Percentiles rank a stretch among this genome's conserved stretches.
Evolutionary conservation across 352 stramenopile species (phyloP).

Genomic region (Phytophthora cryptogea): DNA sequence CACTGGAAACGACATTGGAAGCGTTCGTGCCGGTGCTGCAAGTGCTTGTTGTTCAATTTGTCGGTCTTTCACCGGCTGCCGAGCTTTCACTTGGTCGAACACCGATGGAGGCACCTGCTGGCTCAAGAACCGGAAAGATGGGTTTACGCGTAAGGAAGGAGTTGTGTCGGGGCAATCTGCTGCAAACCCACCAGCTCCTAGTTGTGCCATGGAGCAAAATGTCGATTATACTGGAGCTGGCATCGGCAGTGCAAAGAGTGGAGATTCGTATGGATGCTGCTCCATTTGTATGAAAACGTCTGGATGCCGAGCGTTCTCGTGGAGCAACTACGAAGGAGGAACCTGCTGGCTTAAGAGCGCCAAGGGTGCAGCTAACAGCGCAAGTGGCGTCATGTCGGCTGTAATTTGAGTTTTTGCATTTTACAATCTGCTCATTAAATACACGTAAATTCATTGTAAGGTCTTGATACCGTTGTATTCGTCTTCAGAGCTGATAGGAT

Average conservation of each 20-base stretch:
- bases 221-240: constrained; percentile 30
- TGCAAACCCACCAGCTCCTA: constrained; percentile 24
- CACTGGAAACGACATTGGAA: constrained; percentile 38
- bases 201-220: constrained; percentile 36
- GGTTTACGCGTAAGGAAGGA: constrained; percentile 3
- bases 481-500: constrained; percentile 22
- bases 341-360: constrained; percentile 73
- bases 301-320: constrained; percentile 50
- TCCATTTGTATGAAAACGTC: constrained; percentile 31
- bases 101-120: constrained; percentile 58
- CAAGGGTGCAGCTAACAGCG: constrained; percentile 12
- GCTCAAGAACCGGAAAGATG: constrained; percentile 40
- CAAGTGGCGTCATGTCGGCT: constrained; percentile 16
- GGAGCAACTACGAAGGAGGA: constrained; percentile 48
- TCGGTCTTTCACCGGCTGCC: constrained; percentile 27
- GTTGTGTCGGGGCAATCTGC: constrained; percentile 21
- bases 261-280: constrained; percentile 29
- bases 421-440: not conserved
- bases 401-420: constrained; percentile 14
- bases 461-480: constrained; percentile 14
- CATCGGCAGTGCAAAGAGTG: constrained; percentile 20
- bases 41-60: constrained; percentile 31
- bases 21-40: constrained; percentile 6
- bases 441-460: not conserved
- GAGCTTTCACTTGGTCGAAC: constrained; percentile 56